Percentiles rank a stretch among this genome's conserved stretches.
phyloP scores from a whole-genome alignment of 2,329 filamentous ascomycete species.

The Exophiala calicioides region DNA sequence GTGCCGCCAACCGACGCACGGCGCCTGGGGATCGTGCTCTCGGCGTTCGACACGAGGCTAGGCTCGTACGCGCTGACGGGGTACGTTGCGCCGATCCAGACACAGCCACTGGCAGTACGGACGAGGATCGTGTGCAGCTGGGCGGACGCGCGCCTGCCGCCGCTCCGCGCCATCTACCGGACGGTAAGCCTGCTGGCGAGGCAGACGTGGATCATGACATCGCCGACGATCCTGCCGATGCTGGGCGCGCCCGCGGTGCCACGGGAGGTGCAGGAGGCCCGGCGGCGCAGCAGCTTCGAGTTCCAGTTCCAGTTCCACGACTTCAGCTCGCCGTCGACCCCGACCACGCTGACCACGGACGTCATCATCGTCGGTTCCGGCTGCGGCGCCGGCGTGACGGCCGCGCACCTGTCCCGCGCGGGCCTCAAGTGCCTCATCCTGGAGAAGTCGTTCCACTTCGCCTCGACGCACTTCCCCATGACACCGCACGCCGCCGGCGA shows the following conservation, averaged over 20 bases:
- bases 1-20: conserved; percentile 52
- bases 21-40: conserved; percentile 55
- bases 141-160: conserved; percentile 54
- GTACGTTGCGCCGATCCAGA: conserved; percentile 55
- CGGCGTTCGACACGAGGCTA: conserved; percentile 55
- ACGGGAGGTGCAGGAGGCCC: conserved; percentile 54
- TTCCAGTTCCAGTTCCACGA: conserved; percentile 59
- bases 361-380: conserved; percentile 85
- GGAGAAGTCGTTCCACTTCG: conserved; percentile 78
- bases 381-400: conserved; percentile 75
- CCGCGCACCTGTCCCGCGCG: conserved; percentile 47
- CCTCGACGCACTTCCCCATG: conserved; percentile 74
- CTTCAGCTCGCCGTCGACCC: conserved; percentile 52
- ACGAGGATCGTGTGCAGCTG: conserved; percentile 56
- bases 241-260: conserved; percentile 59
- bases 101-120: conserved; percentile 56
- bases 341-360: conserved; percentile 67
- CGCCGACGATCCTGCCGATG: conserved; percentile 51
- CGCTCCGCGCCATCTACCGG: conserved; percentile 53
- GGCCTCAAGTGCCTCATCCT: conserved; percentile 74
- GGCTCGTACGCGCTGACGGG: conserved; percentile 61
- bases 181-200: conserved; percentile 53
- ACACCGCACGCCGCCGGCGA: conserved; percentile 58
- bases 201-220: conserved; percentile 55
- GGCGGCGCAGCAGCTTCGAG: conserved; percentile 52